Evolutionary conservation across 2,329 filamentous ascomycete genomes (phyloP), one percentile per base, ranked within the genome.

Genomic region (Fusarium sp.): DNA sequence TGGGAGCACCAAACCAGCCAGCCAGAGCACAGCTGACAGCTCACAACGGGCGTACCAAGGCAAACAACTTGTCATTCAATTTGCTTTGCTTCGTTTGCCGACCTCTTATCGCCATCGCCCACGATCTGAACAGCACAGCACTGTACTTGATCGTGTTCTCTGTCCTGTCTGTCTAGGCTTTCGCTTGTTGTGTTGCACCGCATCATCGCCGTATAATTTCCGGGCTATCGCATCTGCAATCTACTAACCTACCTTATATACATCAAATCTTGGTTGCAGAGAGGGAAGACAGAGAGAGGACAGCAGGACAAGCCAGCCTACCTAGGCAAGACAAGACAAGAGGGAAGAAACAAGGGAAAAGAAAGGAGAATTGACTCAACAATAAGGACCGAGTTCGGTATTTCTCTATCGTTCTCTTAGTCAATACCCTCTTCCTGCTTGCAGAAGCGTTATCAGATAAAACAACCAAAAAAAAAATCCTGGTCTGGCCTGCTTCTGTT

Each of bases 381-480:
- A 59, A 52, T 30, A 57, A 44, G 39, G 71, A 72, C 71, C 71
- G 50, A 68, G 61, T 58, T 55, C 58, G 62, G 66, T 74, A 68
- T 38, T 34, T 38, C 32, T 58, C 30, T 72, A 58, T 68, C 67
- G 62, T 54, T 69, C 62, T 69, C 70, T 76, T 74, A 78, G 76
- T 75, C 72, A 74, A 75, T 60, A 62, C 52, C 56, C 62, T 72
- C 75, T 77, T 72, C 76, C 76, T 75, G 75, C 75, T 74, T 75
- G 72, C 73, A 68, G 32, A 62, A 62, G 75, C 70, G 77, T 78
- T 78, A 78, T 78, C 77, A 78, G 77, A 74, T 75, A 76, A 70
- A 59, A 72, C 59, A 48, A 48, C 26, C 45, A 15, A 9, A n/a
- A 24, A 58, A 50, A n/a, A 36, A 11, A 63, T 41, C 70, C 75